Evolutionary conservation across 768 basidiomycete genomes (phyloP), one percentile per base, ranked within the genome.

Genomic region (Strobilomyces dryophilus): DNA sequence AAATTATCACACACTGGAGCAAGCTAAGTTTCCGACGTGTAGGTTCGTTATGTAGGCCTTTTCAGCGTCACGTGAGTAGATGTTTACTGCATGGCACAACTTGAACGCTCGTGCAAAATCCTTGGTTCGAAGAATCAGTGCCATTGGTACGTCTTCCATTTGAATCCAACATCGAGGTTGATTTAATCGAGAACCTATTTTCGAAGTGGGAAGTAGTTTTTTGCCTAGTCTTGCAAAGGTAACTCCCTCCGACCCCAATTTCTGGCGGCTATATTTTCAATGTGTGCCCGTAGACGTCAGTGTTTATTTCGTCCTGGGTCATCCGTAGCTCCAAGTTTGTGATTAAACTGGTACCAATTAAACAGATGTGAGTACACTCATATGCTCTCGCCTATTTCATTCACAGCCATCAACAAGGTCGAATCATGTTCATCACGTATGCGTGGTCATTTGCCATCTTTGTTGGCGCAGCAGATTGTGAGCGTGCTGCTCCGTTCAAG

Each of bases 11-110:
- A 8, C 27, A 4, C 1, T 12, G 10, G 24, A 20, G 44, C 24
- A 21, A 34, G 20, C 43, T 50, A 11, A 39, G 10, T 14, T 12
- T 41, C 35, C 36, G 11, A 1, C 17, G 7, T n/a, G 15, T 15
- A 58, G 51, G 43, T 57, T 37, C 57, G 57, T 34, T 58, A 58
- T 47, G 7, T n/a, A 14, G 55, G 57, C 10, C 41, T 53, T 10
- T 31, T 8, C 5, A 29, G 8, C n/a, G 8, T 58, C 17, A 8
- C 39, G 57, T 57, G 9, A 24, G 24, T 42, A 5, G 21, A 21
- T 31, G 14, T 32, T 31, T 40, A 3, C 18, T 20, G 36, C 7
- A 9, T 9, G 4, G 15, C 8, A 40, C 17, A 6, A 6, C 3
- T 7, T 17, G 8, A 21, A 43, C 20, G 2, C 45, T 55, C 21